Conservation (phyloP, 2,329 filamentous ascomycete genomes). For the Reticulascus tulasneorum region DNA sequence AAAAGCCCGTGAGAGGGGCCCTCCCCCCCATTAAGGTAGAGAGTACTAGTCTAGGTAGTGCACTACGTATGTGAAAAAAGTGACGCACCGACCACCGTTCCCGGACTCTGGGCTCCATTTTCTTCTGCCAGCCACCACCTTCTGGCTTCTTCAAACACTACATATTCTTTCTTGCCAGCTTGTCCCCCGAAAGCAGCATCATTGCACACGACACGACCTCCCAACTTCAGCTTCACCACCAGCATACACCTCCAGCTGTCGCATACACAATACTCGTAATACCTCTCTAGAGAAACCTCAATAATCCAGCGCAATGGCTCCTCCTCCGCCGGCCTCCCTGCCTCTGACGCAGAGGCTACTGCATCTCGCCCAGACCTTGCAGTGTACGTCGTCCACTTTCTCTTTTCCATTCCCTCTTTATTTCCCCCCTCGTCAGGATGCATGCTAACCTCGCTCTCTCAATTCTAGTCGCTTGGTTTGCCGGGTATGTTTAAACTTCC, state of each 20-base stretch:
- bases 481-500: constrained; percentile 58
- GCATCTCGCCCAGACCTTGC: constrained; percentile 79
- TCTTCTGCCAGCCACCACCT: constrained; percentile 7
- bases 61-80: constrained; percentile 7
- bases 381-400: constrained; percentile 61
- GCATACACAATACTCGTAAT: not conserved
- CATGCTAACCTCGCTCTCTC: constrained; percentile 28
- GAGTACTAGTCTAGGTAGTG: too few relatives aligned
- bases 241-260: not conserved
- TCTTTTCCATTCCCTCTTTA: constrained; percentile 10
- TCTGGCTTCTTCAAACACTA: constrained; percentile 6
- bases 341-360: constrained; percentile 72
- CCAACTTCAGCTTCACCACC: constrained; percentile 1
- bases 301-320: constrained; percentile 35
- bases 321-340: constrained; percentile 65
- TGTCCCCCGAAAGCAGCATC: constrained; percentile 9
- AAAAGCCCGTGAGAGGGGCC: too few relatives aligned
- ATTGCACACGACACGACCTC: constrained; percentile 6
- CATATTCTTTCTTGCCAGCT: constrained; percentile 13
- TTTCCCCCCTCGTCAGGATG: constrained; percentile 16
- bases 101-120: constrained; percentile 10
- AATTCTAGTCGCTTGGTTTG: constrained; percentile 74
- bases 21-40: too few relatives aligned
- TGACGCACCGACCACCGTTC: constrained; percentile 15
- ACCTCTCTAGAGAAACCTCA: not conserved